Evolutionary conservation across 148 eudicot genomes (phyloP), one percentile per base, ranked within the genome.

Genomic region (Oxyria digyna): DNA sequence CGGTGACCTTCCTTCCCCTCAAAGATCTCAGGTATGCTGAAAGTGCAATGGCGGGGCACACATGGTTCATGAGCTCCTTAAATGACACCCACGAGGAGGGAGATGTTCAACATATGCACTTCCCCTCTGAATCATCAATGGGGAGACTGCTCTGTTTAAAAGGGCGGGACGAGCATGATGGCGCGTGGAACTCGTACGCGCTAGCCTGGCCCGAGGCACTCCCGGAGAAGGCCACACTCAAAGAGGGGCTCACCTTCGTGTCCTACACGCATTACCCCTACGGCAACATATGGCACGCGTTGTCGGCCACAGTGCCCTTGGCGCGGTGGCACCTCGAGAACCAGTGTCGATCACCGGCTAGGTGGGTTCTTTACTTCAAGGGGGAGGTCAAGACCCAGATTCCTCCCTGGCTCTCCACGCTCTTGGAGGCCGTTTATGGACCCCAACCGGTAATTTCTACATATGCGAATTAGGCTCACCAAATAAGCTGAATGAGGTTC

Each of bases 1-100:
- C 83, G 1, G 86, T 90, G 74, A 87, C 91, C 3, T 90, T 87
- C 50, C 86, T 90, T 24, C 97, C 93, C 1, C 59, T 90, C 3
- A 90, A 87, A 65, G 96, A 90, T 75, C 68, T 90, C 31, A 74
- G 93, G 65, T 59, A 59, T 12, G 65, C 18, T 1, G 18, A 14
- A 1, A 59, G 18, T 1, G 82, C 96, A 42, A 78, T 42, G 2
- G 63, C 63, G 15, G 96, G 88, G 38, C 96, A 89, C 80, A 89
- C 96, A 27, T 89, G 90, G 96, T 89, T 89, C 93, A 89, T 89
- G 97, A 90, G 97, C 72, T 79, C 93, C 69, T 33, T 81, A 72
- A 70, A 80, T 48, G 94, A 90, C 78, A 87, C 75, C 15, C 89
- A 75, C 0, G 83, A 71, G 62, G 80, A 81, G 72, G 97, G 89